Conservation (phyloP, 1,284 basidiomycete species). For the Sanghuangporus baumii region DNA sequence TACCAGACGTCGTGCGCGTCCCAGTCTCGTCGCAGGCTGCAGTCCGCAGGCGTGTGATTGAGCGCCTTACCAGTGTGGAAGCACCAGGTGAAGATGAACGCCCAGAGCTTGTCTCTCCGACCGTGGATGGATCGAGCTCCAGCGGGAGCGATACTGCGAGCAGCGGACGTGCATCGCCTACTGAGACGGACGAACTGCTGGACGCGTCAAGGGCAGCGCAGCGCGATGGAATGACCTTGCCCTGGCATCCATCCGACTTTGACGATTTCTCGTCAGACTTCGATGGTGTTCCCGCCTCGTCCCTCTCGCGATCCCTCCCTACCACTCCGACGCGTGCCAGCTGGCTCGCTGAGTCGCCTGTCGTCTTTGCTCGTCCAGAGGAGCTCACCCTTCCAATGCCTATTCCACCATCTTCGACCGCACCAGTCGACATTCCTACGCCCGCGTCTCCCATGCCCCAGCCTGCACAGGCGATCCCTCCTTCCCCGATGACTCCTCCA, state of each 20-base stretch:
- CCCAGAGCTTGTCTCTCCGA: constrained; percentile 6
- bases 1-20: neutral
- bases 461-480: neutral
- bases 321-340: constrained; percentile 9
- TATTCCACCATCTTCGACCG: neutral
- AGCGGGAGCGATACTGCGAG: constrained; percentile 1
- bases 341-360: neutral
- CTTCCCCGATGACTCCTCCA: constrained; percentile 17
- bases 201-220: neutral
- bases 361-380: neutral
- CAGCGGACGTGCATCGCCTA: constrained; percentile 7
- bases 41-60: neutral
- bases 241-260: neutral
- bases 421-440: neutral
- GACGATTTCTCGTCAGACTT: neutral
- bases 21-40: neutral
- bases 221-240: neutral
- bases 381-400: neutral
- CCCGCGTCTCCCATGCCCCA: neutral
- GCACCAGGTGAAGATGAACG: constrained; percentile 5
- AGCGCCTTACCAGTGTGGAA: neutral
- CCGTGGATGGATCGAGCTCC: constrained; percentile 1
- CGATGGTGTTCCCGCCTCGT: neutral
- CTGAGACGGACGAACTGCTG: neutral
- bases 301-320: constrained; percentile 3